Evolutionary conservation across 192 early-diverging fungal genomes (phyloP).

Genomic region (Phlyctochytrium arcticum): DNA sequence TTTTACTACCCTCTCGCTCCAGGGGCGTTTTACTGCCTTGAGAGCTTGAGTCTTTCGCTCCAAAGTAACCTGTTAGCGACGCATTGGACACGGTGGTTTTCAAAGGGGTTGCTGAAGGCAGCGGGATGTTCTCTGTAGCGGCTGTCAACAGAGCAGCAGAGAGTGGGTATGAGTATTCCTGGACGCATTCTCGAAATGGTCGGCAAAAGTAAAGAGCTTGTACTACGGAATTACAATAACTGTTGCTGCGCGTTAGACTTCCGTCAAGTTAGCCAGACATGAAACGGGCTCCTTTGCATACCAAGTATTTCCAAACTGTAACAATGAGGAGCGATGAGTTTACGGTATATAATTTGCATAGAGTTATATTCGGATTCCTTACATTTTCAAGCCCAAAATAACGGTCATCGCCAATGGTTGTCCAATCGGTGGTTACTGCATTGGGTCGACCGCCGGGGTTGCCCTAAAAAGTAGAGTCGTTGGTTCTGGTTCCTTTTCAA

Average conservation of each 20-base stretch:
- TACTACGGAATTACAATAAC: conserved; percentile 94
- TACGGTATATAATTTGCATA: not conserved
- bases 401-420: conserved; percentile 65
- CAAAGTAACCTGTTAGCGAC: conserved; percentile 14
- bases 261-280: not conserved
- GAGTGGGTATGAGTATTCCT: conserved; percentile 63
- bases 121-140: conserved; percentile 14
- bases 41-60: not conserved
- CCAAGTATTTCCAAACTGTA: conserved; percentile 85
- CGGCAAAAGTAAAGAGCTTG: conserved; percentile 95
- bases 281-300: conserved; percentile 28
- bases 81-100: conserved; percentile 13
- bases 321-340: not conserved
- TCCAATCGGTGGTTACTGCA: conserved; percentile 19
- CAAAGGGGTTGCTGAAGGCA: conserved; percentile 28
- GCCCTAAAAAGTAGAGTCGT: conserved; percentile 1
- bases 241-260: not conserved
- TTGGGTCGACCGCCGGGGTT: conserved; percentile 7
- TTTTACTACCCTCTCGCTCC: no score
- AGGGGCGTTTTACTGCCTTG: no score
- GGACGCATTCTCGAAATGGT: conserved; percentile 90
- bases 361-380: conserved; percentile 14
- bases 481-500: not conserved
- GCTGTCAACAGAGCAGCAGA: conserved; percentile 31
- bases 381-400: conserved; percentile 92